Percentiles rank a stretch among this genome's conserved stretches.
These are phyloP conservation scores for Colletotrichum lini DNA, from an alignment of 2,329 filamentous ascomycete species.

Conservation along the genomic window DNA sequence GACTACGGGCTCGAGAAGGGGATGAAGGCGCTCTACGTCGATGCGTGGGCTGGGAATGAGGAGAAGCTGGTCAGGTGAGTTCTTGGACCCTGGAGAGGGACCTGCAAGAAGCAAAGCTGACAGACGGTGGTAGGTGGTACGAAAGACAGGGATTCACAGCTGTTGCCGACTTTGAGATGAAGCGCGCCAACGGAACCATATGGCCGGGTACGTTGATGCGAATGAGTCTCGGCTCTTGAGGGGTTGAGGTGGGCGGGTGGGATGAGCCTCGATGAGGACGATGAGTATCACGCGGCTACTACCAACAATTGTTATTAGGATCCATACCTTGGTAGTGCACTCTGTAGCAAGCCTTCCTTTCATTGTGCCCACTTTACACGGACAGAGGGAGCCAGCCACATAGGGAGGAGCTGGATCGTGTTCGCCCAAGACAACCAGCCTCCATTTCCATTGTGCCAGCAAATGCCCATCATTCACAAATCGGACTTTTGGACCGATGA, in stretches of 20 bases:
- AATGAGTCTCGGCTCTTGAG: not conserved
- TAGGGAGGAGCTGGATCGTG: too few relatives aligned
- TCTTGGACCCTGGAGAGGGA: not conserved
- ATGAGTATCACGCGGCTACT: not conserved
- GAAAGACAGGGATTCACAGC: conserved; percentile 2
- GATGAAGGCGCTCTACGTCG: conserved; percentile 46
- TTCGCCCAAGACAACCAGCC: too few relatives aligned
- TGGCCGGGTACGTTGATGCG: conserved; percentile 12
- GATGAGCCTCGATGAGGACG: not conserved
- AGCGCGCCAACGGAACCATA: not conserved
- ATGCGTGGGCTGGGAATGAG: conserved; percentile 48
- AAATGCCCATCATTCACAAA: not conserved
- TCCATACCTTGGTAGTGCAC: too few relatives aligned
- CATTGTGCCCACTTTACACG: not conserved
- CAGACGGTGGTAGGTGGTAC: conserved; percentile 1
- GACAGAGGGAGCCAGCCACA: not conserved
- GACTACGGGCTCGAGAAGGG: conserved; percentile 22
- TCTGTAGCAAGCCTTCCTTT: not conserved
- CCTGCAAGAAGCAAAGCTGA: not conserved
- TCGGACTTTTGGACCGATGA: not conserved
- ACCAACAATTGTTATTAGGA: not conserved
- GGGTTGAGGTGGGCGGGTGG: not conserved
- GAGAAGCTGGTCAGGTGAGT: conserved; percentile 43
- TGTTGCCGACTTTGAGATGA: conserved; percentile 6
- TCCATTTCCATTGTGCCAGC: not conserved